Percentiles rank a stretch among this genome's conserved stretches.
Conservation (phyloP, 345 rosid species). For the Gossypium thurberi region DNA sequence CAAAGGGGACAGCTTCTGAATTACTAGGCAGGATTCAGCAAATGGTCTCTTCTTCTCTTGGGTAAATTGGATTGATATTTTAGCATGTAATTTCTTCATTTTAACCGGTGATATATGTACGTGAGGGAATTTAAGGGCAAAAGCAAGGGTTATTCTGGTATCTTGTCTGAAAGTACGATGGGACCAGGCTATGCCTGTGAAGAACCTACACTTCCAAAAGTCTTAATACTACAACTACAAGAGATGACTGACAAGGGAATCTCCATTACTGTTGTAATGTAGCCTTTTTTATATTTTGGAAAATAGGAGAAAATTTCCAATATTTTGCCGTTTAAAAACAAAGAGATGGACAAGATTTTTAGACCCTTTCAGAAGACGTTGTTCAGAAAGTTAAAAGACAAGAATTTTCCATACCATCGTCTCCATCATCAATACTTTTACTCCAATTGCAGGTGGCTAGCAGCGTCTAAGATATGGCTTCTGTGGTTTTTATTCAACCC, state of each 20-base stretch:
- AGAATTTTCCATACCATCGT: conserved; percentile 36
- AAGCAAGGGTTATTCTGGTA: conserved; percentile 23
- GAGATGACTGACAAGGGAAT: conserved; percentile 47
- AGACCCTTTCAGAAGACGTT: conserved; percentile 37
- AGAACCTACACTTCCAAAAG: conserved; percentile 40
- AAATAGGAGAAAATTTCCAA: conserved; percentile 20
- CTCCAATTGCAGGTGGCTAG: conserved; percentile 28
- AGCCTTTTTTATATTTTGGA: conserved; percentile 26
- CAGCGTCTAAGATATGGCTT: conserved; percentile 8
- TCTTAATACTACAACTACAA: conserved; percentile 13
- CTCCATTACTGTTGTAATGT: conserved; percentile 35
- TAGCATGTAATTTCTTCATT: background rate
- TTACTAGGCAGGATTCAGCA: conserved; percentile 5
- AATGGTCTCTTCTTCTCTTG: background rate
- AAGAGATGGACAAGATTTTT: conserved; percentile 32
- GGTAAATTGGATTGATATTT: background rate
- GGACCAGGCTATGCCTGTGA: conserved; percentile 27
- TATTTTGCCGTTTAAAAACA: conserved; percentile 27
- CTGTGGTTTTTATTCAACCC: conserved; percentile 27
- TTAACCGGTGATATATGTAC: conserved; percentile 2
- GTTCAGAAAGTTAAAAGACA: conserved; percentile 38
- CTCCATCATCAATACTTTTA: background rate
- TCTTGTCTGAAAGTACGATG: conserved; percentile 34
- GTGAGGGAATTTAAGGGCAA: conserved; percentile 18
- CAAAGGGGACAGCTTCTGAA: conserved; percentile 16